Evolutionary conservation across 805 yeast species (phyloP).

Genomic region (Yarrowia sp.): DNA sequence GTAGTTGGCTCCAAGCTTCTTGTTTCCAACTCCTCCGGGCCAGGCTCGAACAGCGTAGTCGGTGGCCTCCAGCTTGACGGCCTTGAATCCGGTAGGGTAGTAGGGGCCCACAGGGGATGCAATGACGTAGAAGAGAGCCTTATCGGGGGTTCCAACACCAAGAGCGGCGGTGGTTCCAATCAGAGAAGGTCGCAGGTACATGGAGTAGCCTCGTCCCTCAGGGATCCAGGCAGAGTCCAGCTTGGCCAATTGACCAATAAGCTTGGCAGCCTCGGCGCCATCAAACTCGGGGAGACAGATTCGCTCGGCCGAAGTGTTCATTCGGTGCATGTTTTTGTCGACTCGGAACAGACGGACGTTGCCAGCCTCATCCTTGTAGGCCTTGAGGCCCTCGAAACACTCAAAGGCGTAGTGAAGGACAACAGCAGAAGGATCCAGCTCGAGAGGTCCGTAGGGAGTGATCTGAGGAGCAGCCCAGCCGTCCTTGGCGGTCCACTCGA

Average conservation of each 20-base stretch:
- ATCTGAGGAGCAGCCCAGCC: conserved; percentile 94
- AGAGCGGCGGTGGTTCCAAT: conserved; percentile 88
- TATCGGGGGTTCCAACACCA: conserved; percentile 81
- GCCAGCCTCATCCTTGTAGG: conserved; percentile 60
- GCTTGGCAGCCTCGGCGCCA: conserved; percentile 66
- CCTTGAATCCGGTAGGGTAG: conserved; percentile 92
- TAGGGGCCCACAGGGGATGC: conserved; percentile 97
- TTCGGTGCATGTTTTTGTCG: conserved; percentile 84
- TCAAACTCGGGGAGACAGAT: conserved; percentile 88
- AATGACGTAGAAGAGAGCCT: conserved; percentile 79
- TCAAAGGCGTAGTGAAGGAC: conserved; percentile 95
- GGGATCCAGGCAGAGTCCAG: conserved; percentile 81
- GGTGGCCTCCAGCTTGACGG: conserved; percentile 90
- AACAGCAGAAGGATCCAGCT: conserved; percentile 80
- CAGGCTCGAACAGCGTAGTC: conserved; percentile 96
- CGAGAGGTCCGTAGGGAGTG: conserved; percentile 73
- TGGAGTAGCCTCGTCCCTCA: conserved; percentile 78
- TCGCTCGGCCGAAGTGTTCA: conserved; percentile 85
- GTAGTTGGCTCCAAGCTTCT: conserved; percentile 94
- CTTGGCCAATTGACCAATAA: conserved; percentile 70
- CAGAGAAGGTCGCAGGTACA: conserved; percentile 91
- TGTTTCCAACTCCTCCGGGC: conserved; percentile 99
- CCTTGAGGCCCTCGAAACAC: conserved; percentile 94
- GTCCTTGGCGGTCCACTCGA: conserved; percentile 69
- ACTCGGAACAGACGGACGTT: conserved; percentile 83